Evolutionary conservation across 305 asterid species (phyloP).

Genomic region (Plantago rigida): DNA sequence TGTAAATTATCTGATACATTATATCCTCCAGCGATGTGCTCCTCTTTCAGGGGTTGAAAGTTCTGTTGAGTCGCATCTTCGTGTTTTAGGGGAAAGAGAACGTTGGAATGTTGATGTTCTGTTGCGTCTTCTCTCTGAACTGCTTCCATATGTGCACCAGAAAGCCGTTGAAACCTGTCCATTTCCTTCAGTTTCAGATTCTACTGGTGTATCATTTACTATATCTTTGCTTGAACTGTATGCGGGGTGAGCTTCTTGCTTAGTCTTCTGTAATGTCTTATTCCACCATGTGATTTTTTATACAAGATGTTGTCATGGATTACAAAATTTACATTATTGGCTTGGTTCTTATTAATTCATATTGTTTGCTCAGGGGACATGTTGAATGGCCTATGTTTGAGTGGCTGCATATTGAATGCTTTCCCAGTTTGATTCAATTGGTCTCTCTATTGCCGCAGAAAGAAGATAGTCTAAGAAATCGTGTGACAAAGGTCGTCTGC

Average conservation of each 20-base stretch:
- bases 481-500: conserved; percentile 57
- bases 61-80: conserved; percentile 88
- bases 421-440: conserved; percentile 75
- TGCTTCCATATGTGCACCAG: conserved; percentile 63
- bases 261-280: conserved; percentile 21
- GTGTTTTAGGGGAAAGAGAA: conserved; percentile 92
- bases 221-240: conserved; percentile 56
- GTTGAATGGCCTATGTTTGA: conserved; percentile 86
- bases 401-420: conserved; percentile 82
- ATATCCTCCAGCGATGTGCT: conserved; percentile 67
- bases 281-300: conserved; percentile 15
- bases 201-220: conserved; percentile 43
- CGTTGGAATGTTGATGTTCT: conserved; percentile 91
- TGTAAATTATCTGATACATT: conserved; percentile 31
- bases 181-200: conserved; percentile 49
- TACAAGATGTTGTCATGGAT: conserved; percentile 11
- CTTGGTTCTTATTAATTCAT: conserved; percentile 24
- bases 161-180: conserved; percentile 78
- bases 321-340: conserved; percentile 20
- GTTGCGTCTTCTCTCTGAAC: conserved; percentile 64
- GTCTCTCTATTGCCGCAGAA: conserved; percentile 80
- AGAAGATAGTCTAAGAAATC: conserved; percentile 84
- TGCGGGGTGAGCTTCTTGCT: conserved; percentile 49
- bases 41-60: conserved; percentile 99
- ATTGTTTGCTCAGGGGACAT: conserved; percentile 52